These are phyloP conservation scores for Ilex asprella DNA, from an alignment of 257 asterid species.

Conservation along the genomic window DNA sequence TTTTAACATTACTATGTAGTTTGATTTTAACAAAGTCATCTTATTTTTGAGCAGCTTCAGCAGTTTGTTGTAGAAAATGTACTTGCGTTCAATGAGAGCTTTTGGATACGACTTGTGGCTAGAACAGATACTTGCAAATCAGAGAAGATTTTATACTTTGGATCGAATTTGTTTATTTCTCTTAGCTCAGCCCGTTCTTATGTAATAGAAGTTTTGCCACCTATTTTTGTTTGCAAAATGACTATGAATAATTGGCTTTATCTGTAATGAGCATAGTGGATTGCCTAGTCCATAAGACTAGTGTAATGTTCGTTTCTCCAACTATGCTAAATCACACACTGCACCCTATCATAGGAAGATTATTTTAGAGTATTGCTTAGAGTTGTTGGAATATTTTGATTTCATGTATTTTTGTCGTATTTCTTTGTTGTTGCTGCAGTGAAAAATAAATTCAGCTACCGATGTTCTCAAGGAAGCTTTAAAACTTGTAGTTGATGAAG, in stretches of 20 bases:
- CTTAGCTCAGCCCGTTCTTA: slow-evolving; percentile 4
- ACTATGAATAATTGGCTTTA: slow-evolving; percentile 82
- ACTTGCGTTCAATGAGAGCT: slow-evolving; percentile 86
- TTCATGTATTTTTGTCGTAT: slow-evolving; percentile 4
- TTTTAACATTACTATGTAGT: no score
- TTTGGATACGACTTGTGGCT: slow-evolving; percentile 92
- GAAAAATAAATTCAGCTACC: slow-evolving; percentile 80
- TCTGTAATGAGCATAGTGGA: slow-evolving; percentile 69
- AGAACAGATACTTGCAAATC: slow-evolving; percentile 91
- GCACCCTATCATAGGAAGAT: slow-evolving; percentile 5
- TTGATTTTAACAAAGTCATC: no score
- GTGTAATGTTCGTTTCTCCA: slow-evolving; percentile 39
- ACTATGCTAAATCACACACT: not conserved
- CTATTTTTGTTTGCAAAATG: slow-evolving; percentile 50
- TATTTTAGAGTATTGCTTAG: not conserved
- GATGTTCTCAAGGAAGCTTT: slow-evolving; percentile 83
- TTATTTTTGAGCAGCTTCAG: slow-evolving; percentile 45
- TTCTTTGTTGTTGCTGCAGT: slow-evolving; percentile 41
- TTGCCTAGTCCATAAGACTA: slow-evolving; percentile 77
- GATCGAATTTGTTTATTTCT: slow-evolving; percentile 12
- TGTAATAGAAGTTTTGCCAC: slow-evolving; percentile 17
- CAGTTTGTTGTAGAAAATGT: slow-evolving; percentile 85
- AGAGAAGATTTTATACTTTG: slow-evolving; percentile 51
- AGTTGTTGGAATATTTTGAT: not conserved
- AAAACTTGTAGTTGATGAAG: slow-evolving; percentile 63